Conservation (phyloP, 1,284 basidiomycete species). For the Sutorius eximius region DNA sequence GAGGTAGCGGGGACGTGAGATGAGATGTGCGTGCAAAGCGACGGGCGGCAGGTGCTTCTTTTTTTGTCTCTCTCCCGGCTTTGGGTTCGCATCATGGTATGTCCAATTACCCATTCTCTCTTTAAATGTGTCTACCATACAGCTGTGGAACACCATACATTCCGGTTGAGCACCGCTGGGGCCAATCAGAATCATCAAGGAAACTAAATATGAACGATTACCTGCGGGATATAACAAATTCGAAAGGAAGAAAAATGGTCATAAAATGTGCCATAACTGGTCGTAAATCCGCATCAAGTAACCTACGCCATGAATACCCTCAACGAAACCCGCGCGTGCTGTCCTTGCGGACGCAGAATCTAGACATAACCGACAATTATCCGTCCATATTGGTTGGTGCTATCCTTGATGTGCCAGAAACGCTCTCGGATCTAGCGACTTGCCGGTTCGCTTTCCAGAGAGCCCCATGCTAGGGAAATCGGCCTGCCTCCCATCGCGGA, state of each 20-base stretch:
- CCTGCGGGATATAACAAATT: not conserved
- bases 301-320: not conserved
- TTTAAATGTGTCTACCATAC: not conserved
- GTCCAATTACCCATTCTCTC: not conserved
- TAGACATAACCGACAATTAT: not conserved
- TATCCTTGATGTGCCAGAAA: conserved; percentile 25
- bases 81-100: not conserved
- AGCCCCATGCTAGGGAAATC: conserved; percentile 34
- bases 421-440: conserved; percentile 23
- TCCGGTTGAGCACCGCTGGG: not conserved
- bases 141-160: too few relatives aligned
- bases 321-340: not conserved
- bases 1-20: too few relatives aligned
- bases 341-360: not conserved
- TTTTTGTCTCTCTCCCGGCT: too few relatives aligned
- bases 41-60: too few relatives aligned
- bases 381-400: too few relatives aligned
- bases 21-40: too few relatives aligned
- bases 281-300: conserved; percentile 3
- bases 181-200: not conserved
- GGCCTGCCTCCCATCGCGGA: conserved; percentile 7
- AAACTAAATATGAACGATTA: not conserved
- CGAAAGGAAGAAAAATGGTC: not conserved
- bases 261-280: not conserved
- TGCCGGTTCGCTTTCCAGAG: conserved; percentile 19